phyloP scores from a whole-genome alignment of 148 eudicot genomes.

The Chenopodium formosanum region DNA sequence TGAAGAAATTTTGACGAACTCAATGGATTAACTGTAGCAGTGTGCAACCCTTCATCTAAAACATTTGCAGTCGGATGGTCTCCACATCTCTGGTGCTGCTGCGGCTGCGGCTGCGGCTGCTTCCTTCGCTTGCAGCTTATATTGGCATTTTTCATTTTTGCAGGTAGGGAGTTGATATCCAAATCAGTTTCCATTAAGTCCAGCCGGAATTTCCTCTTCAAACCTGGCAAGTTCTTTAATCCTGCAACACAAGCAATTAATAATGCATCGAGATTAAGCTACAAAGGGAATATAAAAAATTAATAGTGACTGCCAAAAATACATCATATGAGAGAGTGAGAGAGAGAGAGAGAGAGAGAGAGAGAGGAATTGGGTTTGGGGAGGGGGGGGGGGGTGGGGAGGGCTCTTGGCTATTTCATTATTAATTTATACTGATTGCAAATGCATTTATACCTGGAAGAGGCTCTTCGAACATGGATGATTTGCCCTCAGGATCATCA shows the following conservation, averaged over 20 bases:
- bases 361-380: too few species aligned
- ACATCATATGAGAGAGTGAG: not conserved
- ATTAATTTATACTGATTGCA: not conserved
- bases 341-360: not conserved
- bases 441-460: slow-evolving; percentile 49
- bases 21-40: slow-evolving; percentile 26
- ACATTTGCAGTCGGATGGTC: slow-evolving; percentile 17
- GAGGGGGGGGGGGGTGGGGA: not conserved
- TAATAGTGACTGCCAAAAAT: not conserved
- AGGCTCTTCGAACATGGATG: slow-evolving; percentile 37
- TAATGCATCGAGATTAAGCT: not conserved
- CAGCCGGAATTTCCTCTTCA: slow-evolving; percentile 60
- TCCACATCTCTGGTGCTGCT: slow-evolving; percentile 10
- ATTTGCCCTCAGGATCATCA: slow-evolving; percentile 46
- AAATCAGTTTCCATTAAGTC: slow-evolving; percentile 33
- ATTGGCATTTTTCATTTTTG: slow-evolving; percentile 22
- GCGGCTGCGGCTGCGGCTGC: slow-evolving; percentile 18
- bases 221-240: slow-evolving; percentile 64
- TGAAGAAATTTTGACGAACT: slow-evolving; percentile 45
- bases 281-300: not conserved
- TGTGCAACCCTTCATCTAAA: slow-evolving; percentile 30
- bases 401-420: not conserved
- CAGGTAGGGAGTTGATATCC: slow-evolving; percentile 24
- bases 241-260: slow-evolving; percentile 36
- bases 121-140: slow-evolving; percentile 46